Conservation (phyloP, 2,329 filamentous ascomycete species). For the Fusarium sp. region DNA sequence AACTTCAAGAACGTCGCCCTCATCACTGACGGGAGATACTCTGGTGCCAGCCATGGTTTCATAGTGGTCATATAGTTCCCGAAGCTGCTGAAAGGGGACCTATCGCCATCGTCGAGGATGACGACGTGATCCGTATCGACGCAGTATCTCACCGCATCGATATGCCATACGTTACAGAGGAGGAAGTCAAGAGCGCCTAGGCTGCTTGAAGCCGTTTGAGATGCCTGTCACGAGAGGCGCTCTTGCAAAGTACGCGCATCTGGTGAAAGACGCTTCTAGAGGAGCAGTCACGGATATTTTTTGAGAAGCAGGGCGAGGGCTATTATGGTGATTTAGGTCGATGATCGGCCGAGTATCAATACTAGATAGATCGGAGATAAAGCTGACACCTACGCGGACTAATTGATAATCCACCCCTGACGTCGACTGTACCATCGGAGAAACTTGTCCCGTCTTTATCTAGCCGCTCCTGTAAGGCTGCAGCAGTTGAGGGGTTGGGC, state of each 20-base stretch:
- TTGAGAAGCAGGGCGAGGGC: background rate
- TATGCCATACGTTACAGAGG: background rate
- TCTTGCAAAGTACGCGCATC: background rate
- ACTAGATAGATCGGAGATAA: slow-evolving; percentile 24
- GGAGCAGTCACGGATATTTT: background rate
- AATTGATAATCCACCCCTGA: too few species aligned
- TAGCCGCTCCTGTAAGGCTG: too few species aligned
- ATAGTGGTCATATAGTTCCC: slow-evolving; percentile 90
- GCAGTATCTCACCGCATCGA: slow-evolving; percentile 54
- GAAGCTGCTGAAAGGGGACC: slow-evolving; percentile 90
- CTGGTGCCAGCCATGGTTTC: slow-evolving; percentile 78
- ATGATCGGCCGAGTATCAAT: background rate
- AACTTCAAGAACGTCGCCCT: slow-evolving; percentile 86
- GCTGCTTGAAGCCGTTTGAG: background rate
- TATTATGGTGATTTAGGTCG: background rate
- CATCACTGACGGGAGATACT: slow-evolving; percentile 78
- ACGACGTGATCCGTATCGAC: slow-evolving; percentile 86
- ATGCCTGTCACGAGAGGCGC: background rate
- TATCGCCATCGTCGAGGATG: slow-evolving; percentile 82
- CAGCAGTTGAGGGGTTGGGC: too few species aligned
- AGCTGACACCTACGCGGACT: too few species aligned
- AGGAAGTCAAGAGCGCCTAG: background rate
- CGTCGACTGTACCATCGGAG: too few species aligned
- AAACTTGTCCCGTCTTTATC: too few species aligned
- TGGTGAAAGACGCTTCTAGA: background rate